A percentile compares a stretch with the other conserved stretches of the same genome.
Conservation (phyloP, 2,329 filamentous ascomycete species). For the Paecilomyces formosus region DNA sequence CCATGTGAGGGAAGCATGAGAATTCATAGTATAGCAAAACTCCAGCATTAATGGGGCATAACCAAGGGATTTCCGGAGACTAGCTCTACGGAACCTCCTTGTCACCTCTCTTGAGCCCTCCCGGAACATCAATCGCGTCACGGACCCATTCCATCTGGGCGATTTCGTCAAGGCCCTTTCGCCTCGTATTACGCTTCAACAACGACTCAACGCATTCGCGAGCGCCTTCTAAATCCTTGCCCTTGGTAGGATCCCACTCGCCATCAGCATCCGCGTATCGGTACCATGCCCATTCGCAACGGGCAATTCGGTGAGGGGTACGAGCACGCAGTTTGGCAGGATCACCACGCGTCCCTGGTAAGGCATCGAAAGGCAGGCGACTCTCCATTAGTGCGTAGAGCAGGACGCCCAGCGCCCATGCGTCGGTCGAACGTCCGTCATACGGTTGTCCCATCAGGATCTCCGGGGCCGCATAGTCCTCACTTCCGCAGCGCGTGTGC, state of each 20-base stretch:
- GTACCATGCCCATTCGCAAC: conserved; percentile 93
- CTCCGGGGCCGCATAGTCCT: conserved; percentile 95
- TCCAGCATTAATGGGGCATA: not conserved
- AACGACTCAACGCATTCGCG: conserved; percentile 76
- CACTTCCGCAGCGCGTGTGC: conserved; percentile 89
- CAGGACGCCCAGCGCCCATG: conserved; percentile 90
- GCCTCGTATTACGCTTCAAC: conserved; percentile 70
- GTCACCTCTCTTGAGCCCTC: conserved; percentile 46
- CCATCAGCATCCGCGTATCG: conserved; percentile 76
- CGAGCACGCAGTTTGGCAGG: conserved; percentile 68
- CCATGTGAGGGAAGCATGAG: conserved; percentile 4
- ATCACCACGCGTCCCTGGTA: conserved; percentile 67
- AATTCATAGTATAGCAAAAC: conserved; percentile 1
- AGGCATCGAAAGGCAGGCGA: conserved; percentile 86
- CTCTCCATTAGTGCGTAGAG: conserved; percentile 90
- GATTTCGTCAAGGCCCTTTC: conserved; percentile 70
- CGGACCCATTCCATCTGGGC: conserved; percentile 68
- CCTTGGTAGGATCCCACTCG: conserved; percentile 69
- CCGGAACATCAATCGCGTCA: conserved; percentile 62
- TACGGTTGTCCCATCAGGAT: conserved; percentile 94
- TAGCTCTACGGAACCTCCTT: conserved; percentile 42
- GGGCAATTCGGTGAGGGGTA: conserved; percentile 87
- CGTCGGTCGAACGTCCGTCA: conserved; percentile 84
- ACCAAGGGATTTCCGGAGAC: conserved; percentile 10
- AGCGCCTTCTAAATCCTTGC: conserved; percentile 62